A percentile compares a stretch with the other conserved stretches of the same genome.
Evolutionary conservation across 495 filamentous ascomycete species (phyloP).

Genomic region (Glonium stellatum): DNA sequence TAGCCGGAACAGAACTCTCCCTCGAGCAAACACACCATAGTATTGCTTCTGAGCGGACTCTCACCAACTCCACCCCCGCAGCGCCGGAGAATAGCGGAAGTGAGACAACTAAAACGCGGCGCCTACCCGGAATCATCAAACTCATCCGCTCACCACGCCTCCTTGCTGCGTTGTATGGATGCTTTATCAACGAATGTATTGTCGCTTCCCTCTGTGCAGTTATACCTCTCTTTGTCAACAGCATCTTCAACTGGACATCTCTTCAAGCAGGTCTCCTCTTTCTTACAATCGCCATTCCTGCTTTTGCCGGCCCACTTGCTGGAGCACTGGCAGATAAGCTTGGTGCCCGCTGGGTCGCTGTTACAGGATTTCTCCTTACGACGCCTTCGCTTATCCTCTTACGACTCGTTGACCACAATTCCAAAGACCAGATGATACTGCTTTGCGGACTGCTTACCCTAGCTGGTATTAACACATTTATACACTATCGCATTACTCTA

Average conservation of each 20-base stretch:
- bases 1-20: not conserved
- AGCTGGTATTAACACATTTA: slow-evolving; percentile 40
- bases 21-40: not conserved
- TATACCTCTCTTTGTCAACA: slow-evolving; percentile 58
- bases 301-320: slow-evolving; percentile 55
- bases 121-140: slow-evolving; percentile 31
- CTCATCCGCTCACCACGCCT: slow-evolving; percentile 35
- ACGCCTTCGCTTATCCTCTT: slow-evolving; percentile 58
- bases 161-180: slow-evolving; percentile 42
- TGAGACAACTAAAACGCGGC: too few relatives aligned
- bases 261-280: slow-evolving; percentile 65
- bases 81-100: too few relatives aligned
- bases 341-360: slow-evolving; percentile 53
- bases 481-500: not conserved
- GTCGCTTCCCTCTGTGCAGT: slow-evolving; percentile 44
- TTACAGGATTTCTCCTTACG: slow-evolving; percentile 54
- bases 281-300: slow-evolving; percentile 54
- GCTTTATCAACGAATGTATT: slow-evolving; percentile 39
- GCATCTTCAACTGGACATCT: slow-evolving; percentile 57
- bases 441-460: slow-evolving; percentile 59
- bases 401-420: slow-evolving; percentile 55
- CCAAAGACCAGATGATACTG: slow-evolving; percentile 54
- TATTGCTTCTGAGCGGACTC: too few relatives aligned
- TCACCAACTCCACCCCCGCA: not conserved
- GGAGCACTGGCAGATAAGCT: slow-evolving; percentile 54